These are phyloP conservation scores for Stagonosporopsis cucurbitacearum DNA, from an alignment of 2,329 filamentous ascomycete species.

Conservation along the genomic window DNA sequence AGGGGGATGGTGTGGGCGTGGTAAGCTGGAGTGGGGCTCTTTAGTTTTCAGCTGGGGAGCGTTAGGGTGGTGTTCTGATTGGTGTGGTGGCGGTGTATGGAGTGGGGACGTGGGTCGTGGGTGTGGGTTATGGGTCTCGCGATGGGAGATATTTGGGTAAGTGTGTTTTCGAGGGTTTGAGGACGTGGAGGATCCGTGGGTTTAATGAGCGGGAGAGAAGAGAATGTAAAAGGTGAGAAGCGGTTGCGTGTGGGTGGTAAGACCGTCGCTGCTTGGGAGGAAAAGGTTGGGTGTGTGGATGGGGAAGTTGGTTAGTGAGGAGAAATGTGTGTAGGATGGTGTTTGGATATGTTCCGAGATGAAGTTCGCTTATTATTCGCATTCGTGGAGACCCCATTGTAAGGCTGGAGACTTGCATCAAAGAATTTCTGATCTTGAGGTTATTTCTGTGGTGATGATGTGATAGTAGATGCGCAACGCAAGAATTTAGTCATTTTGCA, in stretches of 20 bases:
- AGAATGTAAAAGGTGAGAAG: conserved; percentile 8
- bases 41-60: conserved; percentile 18
- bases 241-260: background rate
- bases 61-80: conserved; percentile 7
- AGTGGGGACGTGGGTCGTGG: conserved; percentile 6
- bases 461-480: background rate
- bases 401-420: background rate
- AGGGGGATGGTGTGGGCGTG: conserved; percentile 4
- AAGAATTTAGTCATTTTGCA: background rate
- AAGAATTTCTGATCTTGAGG: background rate
- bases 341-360: conserved; percentile 14
- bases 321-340: conserved; percentile 11
- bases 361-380: conserved; percentile 19
- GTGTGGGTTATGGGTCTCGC: background rate
- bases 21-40: conserved; percentile 5
- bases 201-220: background rate
- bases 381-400: conserved; percentile 3
- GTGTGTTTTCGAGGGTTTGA: background rate
- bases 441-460: background rate
- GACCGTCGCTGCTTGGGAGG: conserved; percentile 12
- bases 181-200: conserved; percentile 8
- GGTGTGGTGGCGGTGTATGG: conserved; percentile 5
- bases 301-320: background rate
- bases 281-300: conserved; percentile 3
- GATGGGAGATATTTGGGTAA: background rate